These are phyloP conservation scores for Lolium rigidum DNA, from an alignment of 176 grass and related monocot genomes.

Conservation along the genomic window DNA sequence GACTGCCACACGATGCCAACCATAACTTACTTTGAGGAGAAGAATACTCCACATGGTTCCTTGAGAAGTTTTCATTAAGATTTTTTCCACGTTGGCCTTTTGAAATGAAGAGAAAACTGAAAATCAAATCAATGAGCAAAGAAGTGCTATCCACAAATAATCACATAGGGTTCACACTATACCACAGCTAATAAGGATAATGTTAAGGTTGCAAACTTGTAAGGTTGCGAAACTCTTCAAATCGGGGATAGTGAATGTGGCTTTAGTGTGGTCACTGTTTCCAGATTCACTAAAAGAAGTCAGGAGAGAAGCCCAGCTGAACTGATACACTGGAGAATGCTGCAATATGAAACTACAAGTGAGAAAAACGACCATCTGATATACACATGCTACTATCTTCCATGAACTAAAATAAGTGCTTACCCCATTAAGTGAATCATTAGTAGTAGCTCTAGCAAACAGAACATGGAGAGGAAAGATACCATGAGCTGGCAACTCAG, in stretches of 20 bases:
- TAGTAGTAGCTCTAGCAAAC: conserved; percentile 56
- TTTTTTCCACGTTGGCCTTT: neutral
- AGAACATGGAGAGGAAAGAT: conserved; percentile 76
- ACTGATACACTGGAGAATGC: conserved; percentile 56
- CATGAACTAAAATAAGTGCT: conserved; percentile 12
- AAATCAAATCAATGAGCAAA: conserved; percentile 4
- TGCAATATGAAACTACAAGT: conserved; percentile 47
- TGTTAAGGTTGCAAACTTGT: conserved; percentile 1
- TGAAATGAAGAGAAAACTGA: neutral
- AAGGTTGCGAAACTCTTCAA: conserved; percentile 47
- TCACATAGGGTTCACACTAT: conserved; percentile 13
- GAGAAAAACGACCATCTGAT: conserved; percentile 23
- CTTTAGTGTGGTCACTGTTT: conserved; percentile 59
- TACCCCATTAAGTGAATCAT: conserved; percentile 51
- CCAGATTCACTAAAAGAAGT: conserved; percentile 63
- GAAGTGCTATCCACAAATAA: neutral
- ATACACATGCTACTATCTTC: neutral
- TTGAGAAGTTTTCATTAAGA: neutral
- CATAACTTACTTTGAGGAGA: conserved; percentile 1
- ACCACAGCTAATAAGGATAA: conserved; percentile 10
- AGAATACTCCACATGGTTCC: neutral
- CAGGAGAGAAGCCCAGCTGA: conserved; percentile 58
- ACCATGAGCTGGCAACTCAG: conserved; percentile 42
- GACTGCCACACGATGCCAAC: neutral
- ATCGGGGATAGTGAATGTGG: conserved; percentile 69